A percentile compares a stretch with the other conserved stretches of the same genome.
Conservation (phyloP, 352 stramenopile species). For the Phytophthora megakarya region DNA sequence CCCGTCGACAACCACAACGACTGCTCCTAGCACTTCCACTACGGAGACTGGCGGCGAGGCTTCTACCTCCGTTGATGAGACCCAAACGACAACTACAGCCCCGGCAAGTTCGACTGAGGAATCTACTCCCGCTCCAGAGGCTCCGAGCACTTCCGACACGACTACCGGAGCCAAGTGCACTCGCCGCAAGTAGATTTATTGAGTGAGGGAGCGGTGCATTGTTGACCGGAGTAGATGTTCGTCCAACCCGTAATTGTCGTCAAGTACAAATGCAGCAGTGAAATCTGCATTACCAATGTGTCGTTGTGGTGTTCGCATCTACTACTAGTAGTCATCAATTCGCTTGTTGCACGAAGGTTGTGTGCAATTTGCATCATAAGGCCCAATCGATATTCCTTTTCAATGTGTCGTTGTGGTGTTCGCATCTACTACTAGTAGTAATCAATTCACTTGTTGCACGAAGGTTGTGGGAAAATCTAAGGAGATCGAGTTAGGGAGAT, state of each 20-base stretch:
- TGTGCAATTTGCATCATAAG: background rate
- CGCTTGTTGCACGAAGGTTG: no score
- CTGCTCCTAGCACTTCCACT: slow-evolving; percentile 6
- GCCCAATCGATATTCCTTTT: no score
- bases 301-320: slow-evolving; percentile 1
- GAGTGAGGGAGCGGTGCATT: background rate
- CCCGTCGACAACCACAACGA: slow-evolving; percentile 3
- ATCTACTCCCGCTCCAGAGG: slow-evolving; percentile 15
- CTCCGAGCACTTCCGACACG: slow-evolving; percentile 5
- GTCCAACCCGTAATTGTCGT: slow-evolving; percentile 10
- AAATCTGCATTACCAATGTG: slow-evolving; percentile 3
- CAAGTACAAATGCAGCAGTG: slow-evolving; percentile 8
- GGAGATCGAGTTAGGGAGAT: no score
- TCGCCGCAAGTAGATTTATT: slow-evolving; percentile 17
- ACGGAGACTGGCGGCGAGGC: slow-evolving; percentile 16
- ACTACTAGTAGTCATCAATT: no score
- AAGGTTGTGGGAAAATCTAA: no score
- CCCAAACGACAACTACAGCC: background rate
- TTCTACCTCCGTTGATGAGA: slow-evolving; percentile 3
- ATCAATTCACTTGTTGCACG: no score
- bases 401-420: slow-evolving; percentile 6
- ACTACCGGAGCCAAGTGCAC: slow-evolving; percentile 7
- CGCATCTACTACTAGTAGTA: background rate
- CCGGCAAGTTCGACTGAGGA: background rate
- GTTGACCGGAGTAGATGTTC: slow-evolving; percentile 7